These are phyloP conservation scores for Dioszegia crocea DNA, from an alignment of 768 basidiomycete genomes.

Conservation along the genomic window DNA sequence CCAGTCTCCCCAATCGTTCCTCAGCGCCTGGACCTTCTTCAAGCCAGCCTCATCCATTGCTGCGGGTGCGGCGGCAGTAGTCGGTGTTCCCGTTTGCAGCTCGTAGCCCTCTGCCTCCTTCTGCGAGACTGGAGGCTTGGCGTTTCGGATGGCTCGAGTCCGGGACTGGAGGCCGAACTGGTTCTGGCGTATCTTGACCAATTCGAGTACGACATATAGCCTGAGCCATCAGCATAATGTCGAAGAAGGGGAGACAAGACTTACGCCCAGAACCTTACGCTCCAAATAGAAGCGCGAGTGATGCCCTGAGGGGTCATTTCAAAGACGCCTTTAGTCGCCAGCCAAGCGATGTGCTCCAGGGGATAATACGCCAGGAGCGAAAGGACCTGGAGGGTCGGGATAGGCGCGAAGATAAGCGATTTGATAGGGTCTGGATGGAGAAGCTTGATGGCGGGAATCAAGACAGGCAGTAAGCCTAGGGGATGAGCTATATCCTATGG, in stretches of 20 bases:
- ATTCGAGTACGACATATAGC: conserved; percentile 38
- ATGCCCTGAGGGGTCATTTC: conserved; percentile 16
- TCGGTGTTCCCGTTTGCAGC: conserved; percentile 11
- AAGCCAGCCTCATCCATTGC: neutral
- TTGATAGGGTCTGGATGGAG: conserved; percentile 33
- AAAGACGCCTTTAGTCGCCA: conserved; percentile 38
- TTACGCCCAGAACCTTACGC: conserved; percentile 49
- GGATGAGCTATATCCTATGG: neutral
- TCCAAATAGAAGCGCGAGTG: conserved; percentile 34
- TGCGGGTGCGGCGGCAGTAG: neutral
- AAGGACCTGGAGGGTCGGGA: conserved; percentile 36
- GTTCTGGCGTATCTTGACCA: conserved; percentile 30
- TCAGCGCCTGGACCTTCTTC: conserved; percentile 10
- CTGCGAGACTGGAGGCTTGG: conserved; percentile 19
- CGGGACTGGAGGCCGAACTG: conserved; percentile 16
- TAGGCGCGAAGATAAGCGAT: conserved; percentile 18
- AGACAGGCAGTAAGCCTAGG: conserved; percentile 27
- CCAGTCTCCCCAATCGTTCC: conserved; percentile 30
- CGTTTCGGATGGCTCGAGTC: conserved; percentile 14
- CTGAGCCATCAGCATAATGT: conserved; percentile 15
- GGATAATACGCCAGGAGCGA: conserved; percentile 43
- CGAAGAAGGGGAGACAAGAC: neutral
- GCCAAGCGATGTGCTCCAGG: conserved; percentile 44
- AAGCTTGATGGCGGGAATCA: conserved; percentile 22
- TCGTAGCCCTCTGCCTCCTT: conserved; percentile 42